Percentiles rank a stretch among this genome's conserved stretches.
These are phyloP conservation scores for Skeletonema menzelii DNA, from an alignment of 108 stramenopile genomes.

Conservation along the genomic window DNA sequence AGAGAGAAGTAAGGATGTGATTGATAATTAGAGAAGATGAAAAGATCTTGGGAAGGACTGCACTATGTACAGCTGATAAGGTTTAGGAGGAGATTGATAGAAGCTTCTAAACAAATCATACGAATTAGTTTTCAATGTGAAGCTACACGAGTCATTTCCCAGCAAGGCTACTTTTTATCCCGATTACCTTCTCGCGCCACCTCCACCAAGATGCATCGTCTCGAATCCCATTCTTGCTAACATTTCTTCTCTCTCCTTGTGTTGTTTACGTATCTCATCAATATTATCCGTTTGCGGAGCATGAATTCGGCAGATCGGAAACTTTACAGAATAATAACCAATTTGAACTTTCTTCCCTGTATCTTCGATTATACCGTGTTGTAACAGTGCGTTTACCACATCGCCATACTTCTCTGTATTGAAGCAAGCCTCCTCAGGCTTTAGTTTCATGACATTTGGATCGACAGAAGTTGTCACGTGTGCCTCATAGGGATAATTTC, in stretches of 20 bases:
- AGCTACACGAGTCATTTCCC: not conserved
- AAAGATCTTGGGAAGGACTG: no score
- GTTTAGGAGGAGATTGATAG: no score
- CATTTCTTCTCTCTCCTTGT: slow-evolving; percentile 5
- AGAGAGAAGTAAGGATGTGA: no score
- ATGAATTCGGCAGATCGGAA: slow-evolving; percentile 13
- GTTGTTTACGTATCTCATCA: not conserved
- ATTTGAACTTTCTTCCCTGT: slow-evolving; percentile 16
- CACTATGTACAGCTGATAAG: no score
- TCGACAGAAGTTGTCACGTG: slow-evolving; percentile 2
- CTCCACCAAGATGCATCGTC: not conserved
- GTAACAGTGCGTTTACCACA: slow-evolving; percentile 9
- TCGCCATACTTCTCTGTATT: slow-evolving; percentile 16
- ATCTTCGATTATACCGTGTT: slow-evolving; percentile 11
- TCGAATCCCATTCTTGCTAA: slow-evolving; percentile 4
- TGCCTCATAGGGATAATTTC: not conserved
- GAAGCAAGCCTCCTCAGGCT: slow-evolving; percentile 20
- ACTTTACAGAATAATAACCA: slow-evolving; percentile 7
- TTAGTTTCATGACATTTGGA: slow-evolving; percentile 3
- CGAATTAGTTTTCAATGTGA: not conserved
- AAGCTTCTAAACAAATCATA: not conserved
- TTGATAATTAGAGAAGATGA: no score
- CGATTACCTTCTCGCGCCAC: not conserved
- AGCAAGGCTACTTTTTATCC: no score
- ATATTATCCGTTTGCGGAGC: slow-evolving; percentile 3